Conservation (phyloP, 345 rosid genomes). For the Carallia pectinifolia region DNA sequence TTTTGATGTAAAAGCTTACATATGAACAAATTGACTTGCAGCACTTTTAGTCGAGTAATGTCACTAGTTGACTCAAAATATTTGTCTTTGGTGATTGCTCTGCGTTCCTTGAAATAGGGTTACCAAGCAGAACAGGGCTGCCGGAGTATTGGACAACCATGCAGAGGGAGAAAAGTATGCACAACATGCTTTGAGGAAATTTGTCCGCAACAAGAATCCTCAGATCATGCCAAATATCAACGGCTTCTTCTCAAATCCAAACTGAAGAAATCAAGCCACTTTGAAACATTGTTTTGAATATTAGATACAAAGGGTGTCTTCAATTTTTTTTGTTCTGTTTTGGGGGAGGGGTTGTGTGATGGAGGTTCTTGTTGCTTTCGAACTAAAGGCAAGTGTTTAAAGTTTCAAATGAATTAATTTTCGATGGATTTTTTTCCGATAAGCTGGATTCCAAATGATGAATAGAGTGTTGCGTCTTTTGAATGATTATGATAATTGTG, state of each 20-base stretch:
- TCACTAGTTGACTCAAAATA: no score
- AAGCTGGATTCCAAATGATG: background rate
- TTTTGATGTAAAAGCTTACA: no score
- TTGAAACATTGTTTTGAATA: background rate
- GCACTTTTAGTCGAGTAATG: no score
- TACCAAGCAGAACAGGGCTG: conserved; percentile 79
- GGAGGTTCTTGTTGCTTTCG: background rate
- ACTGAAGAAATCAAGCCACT: conserved; percentile 16
- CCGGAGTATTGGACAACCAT: conserved; percentile 86
- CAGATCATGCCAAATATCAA: conserved; percentile 92
- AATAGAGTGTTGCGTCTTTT: background rate
- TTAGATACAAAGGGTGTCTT: background rate
- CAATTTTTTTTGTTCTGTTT: background rate
- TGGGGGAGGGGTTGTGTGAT: background rate
- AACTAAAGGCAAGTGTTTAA: background rate
- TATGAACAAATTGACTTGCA: no score
- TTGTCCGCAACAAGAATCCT: conserved; percentile 61
- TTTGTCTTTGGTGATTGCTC: background rate
- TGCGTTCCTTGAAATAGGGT: conserved; percentile 46
- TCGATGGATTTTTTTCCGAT: background rate
- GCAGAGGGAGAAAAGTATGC: conserved; percentile 82
- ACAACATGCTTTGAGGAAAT: conserved; percentile 69
- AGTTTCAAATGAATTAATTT: background rate
- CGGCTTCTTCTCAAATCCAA: conserved; percentile 83
- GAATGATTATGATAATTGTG: background rate